Evolutionary conservation across 2,329 filamentous ascomycete species (phyloP).

Genomic region (Calonectria pteridis): DNA sequence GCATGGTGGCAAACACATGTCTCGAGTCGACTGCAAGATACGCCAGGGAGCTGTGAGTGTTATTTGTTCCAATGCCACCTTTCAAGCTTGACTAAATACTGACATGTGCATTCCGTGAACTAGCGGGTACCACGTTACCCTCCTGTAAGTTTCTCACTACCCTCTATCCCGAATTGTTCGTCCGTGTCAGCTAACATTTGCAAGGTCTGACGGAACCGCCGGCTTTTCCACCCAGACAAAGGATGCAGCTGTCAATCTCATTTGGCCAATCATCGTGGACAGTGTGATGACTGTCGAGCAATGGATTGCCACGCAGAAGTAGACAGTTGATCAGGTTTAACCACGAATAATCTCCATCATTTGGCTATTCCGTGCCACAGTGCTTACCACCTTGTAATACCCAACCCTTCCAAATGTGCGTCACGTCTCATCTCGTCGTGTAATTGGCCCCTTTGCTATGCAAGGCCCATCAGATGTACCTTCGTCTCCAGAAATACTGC

Average conservation of each 20-base stretch:
- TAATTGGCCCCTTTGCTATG: not conserved
- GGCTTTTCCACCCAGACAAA: not conserved
- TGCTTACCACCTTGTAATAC: too few species aligned
- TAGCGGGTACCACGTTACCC: slow-evolving; percentile 10
- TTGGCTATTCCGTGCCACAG: too few species aligned
- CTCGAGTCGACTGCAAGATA: slow-evolving; percentile 33
- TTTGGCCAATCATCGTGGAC: slow-evolving; percentile 13
- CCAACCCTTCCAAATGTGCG: not conserved
- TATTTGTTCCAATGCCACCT: not conserved
- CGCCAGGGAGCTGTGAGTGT: slow-evolving; percentile 24
- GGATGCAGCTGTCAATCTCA: not conserved
- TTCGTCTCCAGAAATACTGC: not conserved
- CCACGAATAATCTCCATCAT: not conserved
- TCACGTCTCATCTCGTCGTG: not conserved
- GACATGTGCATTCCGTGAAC: not conserved
- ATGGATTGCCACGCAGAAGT: not conserved
- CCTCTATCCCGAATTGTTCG: not conserved
- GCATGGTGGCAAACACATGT: slow-evolving; percentile 35
- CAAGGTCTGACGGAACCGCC: slow-evolving; percentile 11
- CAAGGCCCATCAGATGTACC: not conserved
- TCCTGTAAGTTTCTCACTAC: not conserved
- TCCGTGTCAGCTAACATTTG: not conserved
- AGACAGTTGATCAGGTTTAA: not conserved
- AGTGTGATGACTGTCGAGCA: not conserved
- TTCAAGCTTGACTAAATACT: not conserved